Base-by-base conservation (phyloP, 202 grass and related monocot genomes). In the Tripidium arundinaceum region DNA sequence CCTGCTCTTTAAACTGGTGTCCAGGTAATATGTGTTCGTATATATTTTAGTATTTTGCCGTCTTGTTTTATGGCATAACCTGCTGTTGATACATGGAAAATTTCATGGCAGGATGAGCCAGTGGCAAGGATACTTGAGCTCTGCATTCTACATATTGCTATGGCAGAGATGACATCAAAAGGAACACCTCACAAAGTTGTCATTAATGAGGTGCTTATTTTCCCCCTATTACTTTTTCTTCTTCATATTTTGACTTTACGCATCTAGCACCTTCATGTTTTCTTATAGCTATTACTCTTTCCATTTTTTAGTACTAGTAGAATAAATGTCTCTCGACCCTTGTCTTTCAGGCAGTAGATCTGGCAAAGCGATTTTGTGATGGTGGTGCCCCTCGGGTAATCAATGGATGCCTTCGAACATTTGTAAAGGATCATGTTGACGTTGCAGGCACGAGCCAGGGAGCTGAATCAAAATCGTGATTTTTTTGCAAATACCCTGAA, bases 131-230 rank as follows among this genome's bases (percentile, higher is more conserved):
- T 98, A 68, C 82, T 98, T 78, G 95, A 98, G 79, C 79, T 98
- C 28, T 98, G 95, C 74, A 95, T 98, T 83, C 86, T 98, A 57
- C 95, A 95, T 88, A 91, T 95, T 86, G 88, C 95, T 69, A 98
- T 98, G 95, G 92, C 95, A 78, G 95, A 98, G 82, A 98, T 98
- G 79, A 86, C 88, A 86, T 83, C 86, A 9, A 89, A 89, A 81
- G 84, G 79, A 95, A 95, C 95, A 59, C 87, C 90, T 47, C 95
- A 94, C 79, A 91, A 94, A 89, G 88, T 95, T 67, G 92, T 92
- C 64, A 98, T 95, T 42, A 98, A 98, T 45, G 95, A 98, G 92
- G 92, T 91, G 45, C 15, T 21, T 74, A 26, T 79, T 80, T 46
- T 52, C 55, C 38, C 33, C 13, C 22, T 5, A 16, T 58, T 9